Conservation (phyloP, 108 stramenopile genomes). For the Fragilaria radians region DNA sequence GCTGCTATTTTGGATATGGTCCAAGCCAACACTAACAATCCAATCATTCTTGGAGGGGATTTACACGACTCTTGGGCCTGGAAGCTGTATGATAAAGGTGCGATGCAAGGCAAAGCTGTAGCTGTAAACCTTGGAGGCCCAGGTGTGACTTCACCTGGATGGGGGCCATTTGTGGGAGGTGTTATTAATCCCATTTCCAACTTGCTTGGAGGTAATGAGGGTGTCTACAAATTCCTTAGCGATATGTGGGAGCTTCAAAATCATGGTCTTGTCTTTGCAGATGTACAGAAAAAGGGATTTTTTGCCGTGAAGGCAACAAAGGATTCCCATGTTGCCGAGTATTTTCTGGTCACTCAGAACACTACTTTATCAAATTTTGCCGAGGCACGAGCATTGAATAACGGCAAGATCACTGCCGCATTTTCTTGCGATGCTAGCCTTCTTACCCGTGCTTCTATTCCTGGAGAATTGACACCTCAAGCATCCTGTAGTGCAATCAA, state of each 20-base stretch:
- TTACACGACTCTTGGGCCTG: conserved; percentile 20
- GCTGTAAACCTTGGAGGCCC: conserved; percentile 16
- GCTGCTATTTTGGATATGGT: conserved; percentile 11
- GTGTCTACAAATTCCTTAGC: neutral
- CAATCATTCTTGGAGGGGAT: conserved; percentile 19
- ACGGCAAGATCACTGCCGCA: neutral
- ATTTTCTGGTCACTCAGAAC: conserved; percentile 2
- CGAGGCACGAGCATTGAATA: conserved; percentile 5
- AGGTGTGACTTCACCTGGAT: conserved; percentile 22
- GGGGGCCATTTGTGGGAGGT: neutral
- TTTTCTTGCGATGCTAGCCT: conserved; percentile 1
- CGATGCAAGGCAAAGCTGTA: conserved; percentile 5
- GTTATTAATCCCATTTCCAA: conserved; percentile 2
- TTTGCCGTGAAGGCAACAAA: conserved; percentile 18
- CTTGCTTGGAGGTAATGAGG: conserved; percentile 6
- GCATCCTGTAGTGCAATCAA: conserved; percentile 3
- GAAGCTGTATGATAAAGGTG: conserved; percentile 11
- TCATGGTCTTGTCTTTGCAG: conserved; percentile 4
- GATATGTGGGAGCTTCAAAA: conserved; percentile 4
- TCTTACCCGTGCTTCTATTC: conserved; percentile 1
- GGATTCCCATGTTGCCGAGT: conserved; percentile 14
- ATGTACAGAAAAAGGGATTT: conserved; percentile 18
- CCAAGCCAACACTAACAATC: conserved; percentile 15
- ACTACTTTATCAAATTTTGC: conserved; percentile 6
- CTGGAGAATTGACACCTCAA: conserved; percentile 3